Conservation (phyloP, 345 rosid genomes). For the Limnanthes douglasii region DNA sequence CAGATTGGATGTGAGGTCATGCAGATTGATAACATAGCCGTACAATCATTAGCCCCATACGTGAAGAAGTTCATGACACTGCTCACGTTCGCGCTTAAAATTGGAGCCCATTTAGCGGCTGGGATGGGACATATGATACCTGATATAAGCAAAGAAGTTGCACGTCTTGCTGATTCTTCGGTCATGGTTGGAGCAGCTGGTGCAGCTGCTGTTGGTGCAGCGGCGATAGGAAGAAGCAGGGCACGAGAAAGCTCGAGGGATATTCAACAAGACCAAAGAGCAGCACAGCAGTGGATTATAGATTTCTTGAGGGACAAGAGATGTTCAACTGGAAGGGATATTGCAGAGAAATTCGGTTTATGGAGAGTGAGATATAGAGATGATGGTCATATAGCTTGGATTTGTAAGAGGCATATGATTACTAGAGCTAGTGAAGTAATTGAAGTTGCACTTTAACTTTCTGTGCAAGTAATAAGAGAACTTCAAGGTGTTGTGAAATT, state of each 20-base stretch:
- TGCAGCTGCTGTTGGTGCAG: conserved; percentile 48
- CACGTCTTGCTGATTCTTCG: conserved; percentile 56
- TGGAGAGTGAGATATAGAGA: conserved; percentile 82
- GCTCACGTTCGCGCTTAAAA: conserved; percentile 73
- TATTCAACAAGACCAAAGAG: conserved; percentile 51
- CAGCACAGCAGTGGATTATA: conserved; percentile 86
- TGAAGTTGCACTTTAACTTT: conserved; percentile 41
- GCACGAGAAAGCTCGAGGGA: conserved; percentile 17
- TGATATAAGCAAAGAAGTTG: conserved; percentile 72
- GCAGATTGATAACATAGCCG: conserved; percentile 79
- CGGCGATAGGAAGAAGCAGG: conserved; percentile 39
- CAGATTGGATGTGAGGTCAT: conserved; percentile 79
- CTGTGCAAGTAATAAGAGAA: conserved; percentile 6
- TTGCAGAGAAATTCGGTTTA: conserved; percentile 84
- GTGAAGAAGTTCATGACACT: conserved; percentile 79
- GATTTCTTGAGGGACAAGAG: conserved; percentile 68
- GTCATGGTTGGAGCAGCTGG: conserved; percentile 66
- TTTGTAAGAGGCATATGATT: conserved; percentile 71
- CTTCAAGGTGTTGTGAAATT: no score
- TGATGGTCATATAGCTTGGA: conserved; percentile 82
- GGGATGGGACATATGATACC: conserved; percentile 96
- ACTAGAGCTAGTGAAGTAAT: conserved; percentile 53
- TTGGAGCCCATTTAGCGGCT: conserved; percentile 83
- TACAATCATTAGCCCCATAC: conserved; percentile 63
- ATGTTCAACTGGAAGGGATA: conserved; percentile 72